Conservation (phyloP, 495 filamentous ascomycete species). For the Annulohypoxylon nitens region DNA sequence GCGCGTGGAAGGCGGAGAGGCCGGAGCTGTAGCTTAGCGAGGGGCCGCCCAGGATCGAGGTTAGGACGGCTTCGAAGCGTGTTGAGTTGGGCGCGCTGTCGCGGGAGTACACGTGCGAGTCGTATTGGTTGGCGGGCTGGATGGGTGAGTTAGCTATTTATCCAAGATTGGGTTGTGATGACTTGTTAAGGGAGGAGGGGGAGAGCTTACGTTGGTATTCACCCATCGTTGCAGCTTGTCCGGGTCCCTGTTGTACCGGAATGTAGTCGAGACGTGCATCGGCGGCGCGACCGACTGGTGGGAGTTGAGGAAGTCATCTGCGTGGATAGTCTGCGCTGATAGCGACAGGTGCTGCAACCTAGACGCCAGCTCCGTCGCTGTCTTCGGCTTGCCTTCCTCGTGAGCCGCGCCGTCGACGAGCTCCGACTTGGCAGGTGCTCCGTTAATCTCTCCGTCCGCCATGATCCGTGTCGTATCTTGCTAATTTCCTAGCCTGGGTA, state of each 20-base stretch:
- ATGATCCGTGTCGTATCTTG: conserved; percentile 22
- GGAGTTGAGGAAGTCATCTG: conserved; percentile 80
- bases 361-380: conserved; percentile 36
- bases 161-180: neutral
- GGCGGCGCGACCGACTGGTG: conserved; percentile 84
- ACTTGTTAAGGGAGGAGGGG: neutral
- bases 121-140: conserved; percentile 57
- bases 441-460: conserved; percentile 38
- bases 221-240: conserved; percentile 66
- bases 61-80: conserved; percentile 86
- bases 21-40: conserved; percentile 85
- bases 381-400: conserved; percentile 29
- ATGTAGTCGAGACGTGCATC: conserved; percentile 89
- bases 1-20: conserved; percentile 86
- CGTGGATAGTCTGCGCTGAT: conserved; percentile 85
- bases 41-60: conserved; percentile 75
- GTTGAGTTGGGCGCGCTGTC: conserved; percentile 77
- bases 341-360: conserved; percentile 59
- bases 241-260: conserved; percentile 80
- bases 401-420: conserved; percentile 41
- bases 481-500: neutral
- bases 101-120: conserved; percentile 83
- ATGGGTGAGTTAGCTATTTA: conserved; percentile 4
- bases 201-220: conserved; percentile 58
- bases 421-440: conserved; percentile 34